Base-by-base conservation (phyloP, 345 rosid species). In the Acer campestre region DNA sequence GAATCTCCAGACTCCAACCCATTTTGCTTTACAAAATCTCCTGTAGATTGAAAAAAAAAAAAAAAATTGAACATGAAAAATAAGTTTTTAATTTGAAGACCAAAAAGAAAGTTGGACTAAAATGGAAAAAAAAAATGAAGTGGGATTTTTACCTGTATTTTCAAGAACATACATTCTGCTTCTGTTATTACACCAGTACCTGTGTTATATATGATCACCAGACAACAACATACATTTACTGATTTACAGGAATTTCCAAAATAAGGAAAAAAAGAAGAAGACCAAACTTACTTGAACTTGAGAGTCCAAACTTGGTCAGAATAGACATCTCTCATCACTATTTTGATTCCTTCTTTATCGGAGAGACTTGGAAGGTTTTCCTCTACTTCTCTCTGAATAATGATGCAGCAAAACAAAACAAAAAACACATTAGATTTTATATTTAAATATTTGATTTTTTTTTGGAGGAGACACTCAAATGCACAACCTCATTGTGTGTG, bases 91-190 rank as follows among this genome's bases (percentile, higher is more conserved):
- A 67, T 22, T 6, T 22, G 63, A 29, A 46, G n/a, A 17, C 46
- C 18, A 40, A 27, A 62, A 23, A 58, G 46, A 12, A 68, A 23
- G 10, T 35, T 48, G 16, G 65, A 31, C 14, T 18, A 22, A 46
- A 81, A 70, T 38, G n/a, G 18, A 7, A 63, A 75, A 61, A 20
- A 42, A 4, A 7, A 7, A 63, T 49, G 29, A 49, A 64, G 25
- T 74, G 25, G 12, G 40, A 10, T n/a, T 49, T 53, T 76, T 71
- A 92, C 99, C 93, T 80, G 98, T 86, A 78, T 92, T 88, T 79
- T 93, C 96, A 14, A 93, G 88, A 76, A 95, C 88, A 79, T 93
- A 95, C 98, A 95, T 95, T 65, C 98, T 87, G 79, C 99, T 95
- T 59, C 86, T 90, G 79, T 91, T 92, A 72, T 91, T 95, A 49